Percentiles rank a stretch among this genome's conserved stretches.
Evolutionary conservation across 2,329 filamentous ascomycete genomes (phyloP).

Genomic region (Harringtonia lauricola): DNA sequence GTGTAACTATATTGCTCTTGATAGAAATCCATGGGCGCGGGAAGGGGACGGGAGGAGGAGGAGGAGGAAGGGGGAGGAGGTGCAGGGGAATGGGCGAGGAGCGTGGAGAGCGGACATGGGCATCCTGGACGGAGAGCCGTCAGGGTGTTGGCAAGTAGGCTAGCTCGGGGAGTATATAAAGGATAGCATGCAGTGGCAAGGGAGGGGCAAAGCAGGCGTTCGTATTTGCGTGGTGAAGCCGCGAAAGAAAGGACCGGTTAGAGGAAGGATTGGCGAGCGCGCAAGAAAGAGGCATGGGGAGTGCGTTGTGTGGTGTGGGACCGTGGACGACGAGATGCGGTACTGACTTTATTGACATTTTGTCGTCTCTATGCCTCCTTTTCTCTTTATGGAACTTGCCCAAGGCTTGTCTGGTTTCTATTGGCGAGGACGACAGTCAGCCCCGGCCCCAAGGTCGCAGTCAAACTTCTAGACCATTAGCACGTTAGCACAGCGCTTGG

Average conservation of each 20-base stretch:
- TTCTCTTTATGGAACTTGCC: background rate
- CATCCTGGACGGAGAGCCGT: too few species aligned
- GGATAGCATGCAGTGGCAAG: too few species aligned
- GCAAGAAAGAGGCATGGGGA: background rate
- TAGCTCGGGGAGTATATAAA: background rate
- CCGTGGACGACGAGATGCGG: background rate
- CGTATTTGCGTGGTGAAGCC: background rate
- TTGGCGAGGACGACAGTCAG: background rate
- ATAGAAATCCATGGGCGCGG: constrained; percentile 12
- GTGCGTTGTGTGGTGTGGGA: background rate
- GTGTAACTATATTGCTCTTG: constrained; percentile 23
- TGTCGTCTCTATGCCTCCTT: background rate
- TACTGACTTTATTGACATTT: constrained; percentile 6
- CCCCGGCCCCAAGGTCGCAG: background rate
- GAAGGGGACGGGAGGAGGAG: constrained; percentile 4
- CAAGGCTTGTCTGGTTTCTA: background rate
- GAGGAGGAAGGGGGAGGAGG: constrained; percentile 1
- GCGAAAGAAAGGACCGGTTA: background rate
- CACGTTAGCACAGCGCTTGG: background rate
- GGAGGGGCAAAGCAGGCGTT: too few species aligned
- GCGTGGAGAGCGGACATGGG: too few species aligned
- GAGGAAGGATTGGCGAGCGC: background rate
- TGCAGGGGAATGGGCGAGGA: too few species aligned
- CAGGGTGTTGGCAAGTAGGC: too few species aligned
- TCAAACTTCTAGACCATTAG: background rate